Base-by-base conservation (phyloP, 225 moss, liverwort and hornwort genomes). In the Thuidium tamariscinum region DNA sequence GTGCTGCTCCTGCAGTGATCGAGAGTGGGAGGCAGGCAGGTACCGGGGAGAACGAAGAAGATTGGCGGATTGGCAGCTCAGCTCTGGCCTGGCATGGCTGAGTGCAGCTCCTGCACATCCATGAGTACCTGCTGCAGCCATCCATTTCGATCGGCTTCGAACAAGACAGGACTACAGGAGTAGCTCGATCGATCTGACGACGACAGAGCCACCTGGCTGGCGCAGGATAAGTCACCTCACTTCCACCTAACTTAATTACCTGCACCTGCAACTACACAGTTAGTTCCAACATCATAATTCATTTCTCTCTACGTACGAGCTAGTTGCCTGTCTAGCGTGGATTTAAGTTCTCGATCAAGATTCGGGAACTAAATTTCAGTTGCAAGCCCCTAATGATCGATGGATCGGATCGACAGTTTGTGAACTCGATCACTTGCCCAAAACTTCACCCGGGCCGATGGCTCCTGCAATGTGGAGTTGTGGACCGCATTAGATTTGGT, bases 1-100 rank as follows among this genome's bases (percentile, higher is more conserved):
- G 23, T 77, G 55, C 55, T 56, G 54, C 77, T 59, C 26, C 29
- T 56, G 84, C 63, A 76, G 36, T 51, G 74, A 62, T 67, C 30
- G 79, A 56, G 68, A 69, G 57, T n/a, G 62, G 42, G 59, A 60
- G 44, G 57, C 67, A 52, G 34, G 79, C 21, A 29, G 64, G 21
- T 65, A 73, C 13, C n/a, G 55, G 49, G 44, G 79, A 59, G 77
- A 63, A 75, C 76, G 25, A 54, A 67, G 42, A 74, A 44, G 70
- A 87, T 87, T 76, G 81, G 62, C 39, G 61, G 84, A 89, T 89
- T 85, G 85, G 80, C 68, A 86, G 89, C 82, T 77, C 56, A 62
- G 37, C 63, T 49, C 86, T 85, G 86, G 78, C 4, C 77, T 36
- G 55, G 55, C 37, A 23, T 22, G 56, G 21, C 56, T 37, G 26